Base-by-base conservation (phyloP, 2,329 filamentous ascomycete species). In the Colletotrichum spaethianum region DNA sequence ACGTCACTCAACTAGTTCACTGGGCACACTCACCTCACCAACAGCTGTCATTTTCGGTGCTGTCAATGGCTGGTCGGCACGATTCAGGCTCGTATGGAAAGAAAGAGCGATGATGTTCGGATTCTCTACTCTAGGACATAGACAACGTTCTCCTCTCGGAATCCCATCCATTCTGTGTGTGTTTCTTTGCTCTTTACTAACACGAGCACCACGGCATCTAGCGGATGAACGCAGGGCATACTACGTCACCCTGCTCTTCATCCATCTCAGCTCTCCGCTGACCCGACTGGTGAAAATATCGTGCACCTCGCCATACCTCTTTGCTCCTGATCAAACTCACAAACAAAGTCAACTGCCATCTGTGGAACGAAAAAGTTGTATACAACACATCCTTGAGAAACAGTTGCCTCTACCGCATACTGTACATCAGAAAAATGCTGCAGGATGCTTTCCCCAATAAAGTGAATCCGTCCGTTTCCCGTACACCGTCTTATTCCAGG, bases 331-430 rank as follows among this genome's bases (percentile, higher is more conserved):
- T 12, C 31, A 55, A 36, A n/a, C 52, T 55, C 52, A 56, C 52
- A n/a, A n/a, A n/a, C 31, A 36, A 36, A n/a, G 12, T 36, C 23
- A 12, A 16, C 56, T 40, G n/a, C 23, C n/a, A 26, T 36, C 18
- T 44, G 12, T 4, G 6, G 14, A 40, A 12, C 18, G 23, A 63
- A 52, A 36, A 63, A 53, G 11, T 42, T 53, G 60, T 55, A 64
- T 46, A 53, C 61, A 50, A 26, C 38, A 33, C 50, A 62, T 70
- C 59, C 64, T 52, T 72, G 63, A 28, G n/a, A 70, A 63, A 73
- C 70, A 73, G 70, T 62, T 65, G 67, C 70, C 67, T 73, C 70
- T 73, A 73, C 71, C 56, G 70, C 70, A 73, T 73, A 73, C 70
- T 71, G 67, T 73, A 73, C 70, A 73, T 71, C 61, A 60, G 61